Base-by-base conservation (phyloP, 495 filamentous ascomycete genomes). In the Neurospora sp. region DNA sequence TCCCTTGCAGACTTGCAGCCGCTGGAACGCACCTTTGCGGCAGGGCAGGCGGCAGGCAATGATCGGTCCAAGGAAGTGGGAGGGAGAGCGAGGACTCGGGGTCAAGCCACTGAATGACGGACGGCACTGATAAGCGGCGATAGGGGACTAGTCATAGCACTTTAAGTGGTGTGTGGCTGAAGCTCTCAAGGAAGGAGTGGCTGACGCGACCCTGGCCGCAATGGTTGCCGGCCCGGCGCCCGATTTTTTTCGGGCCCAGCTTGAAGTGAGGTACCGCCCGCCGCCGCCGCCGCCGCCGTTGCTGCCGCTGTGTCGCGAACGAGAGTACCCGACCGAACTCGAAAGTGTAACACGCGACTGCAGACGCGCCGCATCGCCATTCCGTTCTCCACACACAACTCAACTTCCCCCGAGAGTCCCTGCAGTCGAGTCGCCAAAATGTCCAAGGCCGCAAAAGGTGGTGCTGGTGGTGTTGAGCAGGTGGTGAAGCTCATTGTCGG, bases 401-500 rank as follows among this genome's bases (percentile, higher is more conserved):
- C 27, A 65, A 18, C 27, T 65, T 61, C 7, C 53, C 27, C 14
- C 53, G 27, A 65, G 53, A 27, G 53, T 65, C 27, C 31, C 53
- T 65, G 53, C 27, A 65, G 53, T 38, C 45, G 27, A 39, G 42
- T 22, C 39, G 68, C 59, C 69, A 87, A 75, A 72, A 98, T 98
- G 96, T 94, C 96, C 53, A 92, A 90, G 78, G 90, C 87, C 82
- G 87, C 89, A 78, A 89, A 86, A 81, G 87, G 85, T 68, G 81
- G 90, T 71, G 87, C 88, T 74, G 73, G 72, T 39, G 81, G 77
- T 14, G 76, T 79, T 59, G 94, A 97, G 79, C 90, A 93, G 82
- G 90, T 98, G 47, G 94, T 99, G 80, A 99, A 98, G 85, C 89
- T 99, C 78, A 97, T 99, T 72, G 96, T 99, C 70, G 96, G 94